phyloP scores from a whole-genome alignment of 805 yeast genomes.

The Kodamaea nitidulidarum region DNA sequence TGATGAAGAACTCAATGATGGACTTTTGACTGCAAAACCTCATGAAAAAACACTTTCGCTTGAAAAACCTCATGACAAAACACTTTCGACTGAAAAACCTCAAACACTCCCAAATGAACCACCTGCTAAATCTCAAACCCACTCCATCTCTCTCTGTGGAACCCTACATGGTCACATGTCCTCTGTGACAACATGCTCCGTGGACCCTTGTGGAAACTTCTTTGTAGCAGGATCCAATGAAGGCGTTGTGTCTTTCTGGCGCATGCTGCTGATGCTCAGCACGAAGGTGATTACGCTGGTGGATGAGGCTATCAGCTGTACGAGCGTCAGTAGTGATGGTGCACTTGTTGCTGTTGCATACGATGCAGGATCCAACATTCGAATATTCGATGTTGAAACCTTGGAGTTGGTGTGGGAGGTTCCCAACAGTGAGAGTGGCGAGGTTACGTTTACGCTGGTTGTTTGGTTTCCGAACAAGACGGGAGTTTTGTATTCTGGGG shows the following conservation, averaged over 20 bases:
- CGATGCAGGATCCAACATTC: conserved; percentile 39
- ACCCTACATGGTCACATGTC: conserved; percentile 46
- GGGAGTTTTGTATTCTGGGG: conserved; percentile 27
- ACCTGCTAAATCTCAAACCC: too few relatives aligned
- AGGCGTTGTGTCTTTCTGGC: conserved; percentile 53
- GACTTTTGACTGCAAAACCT: too few relatives aligned
- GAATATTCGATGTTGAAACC: conserved; percentile 33
- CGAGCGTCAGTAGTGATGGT: conserved; percentile 46
- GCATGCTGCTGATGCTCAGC: conserved; percentile 33
- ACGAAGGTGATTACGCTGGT: conserved; percentile 34
- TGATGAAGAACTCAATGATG: too few relatives aligned
- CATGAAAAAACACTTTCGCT: too few relatives aligned
- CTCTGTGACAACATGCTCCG: conserved; percentile 40
- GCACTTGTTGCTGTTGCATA: conserved; percentile 41
- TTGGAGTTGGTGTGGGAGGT: conserved; percentile 28
- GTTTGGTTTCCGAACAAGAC: conserved; percentile 36
- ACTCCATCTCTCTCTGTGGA: neutral
- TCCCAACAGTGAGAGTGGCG: conserved; percentile 27
- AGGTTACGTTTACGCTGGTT: conserved; percentile 23
- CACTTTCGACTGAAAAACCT: too few relatives aligned
- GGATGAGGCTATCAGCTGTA: conserved; percentile 40
- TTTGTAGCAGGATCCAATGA: conserved; percentile 55
- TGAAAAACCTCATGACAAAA: too few relatives aligned
- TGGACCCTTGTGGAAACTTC: conserved; percentile 52
- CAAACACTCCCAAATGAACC: too few relatives aligned